Conservation (phyloP, 805 yeast species). For the Priceomyces castillae region DNA sequence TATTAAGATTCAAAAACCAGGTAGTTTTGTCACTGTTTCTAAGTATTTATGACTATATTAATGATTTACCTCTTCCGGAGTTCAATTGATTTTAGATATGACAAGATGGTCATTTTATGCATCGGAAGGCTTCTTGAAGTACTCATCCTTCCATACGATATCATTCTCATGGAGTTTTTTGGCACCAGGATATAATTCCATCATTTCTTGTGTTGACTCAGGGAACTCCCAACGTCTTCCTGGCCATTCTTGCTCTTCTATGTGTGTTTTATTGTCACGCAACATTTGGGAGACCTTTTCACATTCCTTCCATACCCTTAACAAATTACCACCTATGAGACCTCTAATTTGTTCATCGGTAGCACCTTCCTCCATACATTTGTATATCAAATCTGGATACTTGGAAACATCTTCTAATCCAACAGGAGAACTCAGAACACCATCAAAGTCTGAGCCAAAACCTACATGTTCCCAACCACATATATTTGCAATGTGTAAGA, state of each 20-base stretch:
- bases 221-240: slow-evolving; percentile 42
- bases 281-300: slow-evolving; percentile 23
- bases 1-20: no score
- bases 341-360: slow-evolving; percentile 43
- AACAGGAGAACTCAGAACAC: slow-evolving; percentile 45
- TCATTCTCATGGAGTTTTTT: slow-evolving; percentile 6
- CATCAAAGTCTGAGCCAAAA: slow-evolving; percentile 53
- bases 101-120: no score
- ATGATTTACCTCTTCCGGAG: no score
- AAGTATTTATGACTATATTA: no score
- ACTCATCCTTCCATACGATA: slow-evolving; percentile 1
- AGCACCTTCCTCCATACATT: slow-evolving; percentile 31
- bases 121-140: background rate
- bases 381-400: slow-evolving; percentile 45
- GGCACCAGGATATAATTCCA: slow-evolving; percentile 38
- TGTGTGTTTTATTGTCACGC: slow-evolving; percentile 19
- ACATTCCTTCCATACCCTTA: slow-evolving; percentile 47
- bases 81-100: no score
- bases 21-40: no score
- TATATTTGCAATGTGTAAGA: slow-evolving; percentile 38
- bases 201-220: slow-evolving; percentile 30
- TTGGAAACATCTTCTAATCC: slow-evolving; percentile 57
- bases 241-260: slow-evolving; percentile 41
- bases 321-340: slow-evolving; percentile 45
- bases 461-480: slow-evolving; percentile 55